Evolutionary conservation across 2,329 filamentous ascomycete species (phyloP).

Genomic region (Paraphaeosphaeria minitans): DNA sequence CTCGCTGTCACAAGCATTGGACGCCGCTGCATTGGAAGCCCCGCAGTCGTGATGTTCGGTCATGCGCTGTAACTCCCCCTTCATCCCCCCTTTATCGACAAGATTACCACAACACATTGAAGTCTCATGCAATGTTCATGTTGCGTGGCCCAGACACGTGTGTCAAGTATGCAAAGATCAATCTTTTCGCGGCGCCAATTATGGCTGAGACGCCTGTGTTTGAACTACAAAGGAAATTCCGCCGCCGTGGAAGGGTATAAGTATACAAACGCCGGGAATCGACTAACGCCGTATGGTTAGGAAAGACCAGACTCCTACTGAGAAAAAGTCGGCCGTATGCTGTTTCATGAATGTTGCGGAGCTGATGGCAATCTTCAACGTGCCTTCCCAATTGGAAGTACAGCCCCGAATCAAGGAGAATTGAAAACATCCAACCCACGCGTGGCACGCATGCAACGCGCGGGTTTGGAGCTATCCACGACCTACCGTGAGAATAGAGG

Average conservation of each 20-base stretch:
- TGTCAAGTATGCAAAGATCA: slow-evolving; percentile 13
- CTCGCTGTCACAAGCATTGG: background rate
- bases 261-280: slow-evolving; percentile 12
- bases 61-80: slow-evolving; percentile 5
- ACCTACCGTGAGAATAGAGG: slow-evolving; percentile 14
- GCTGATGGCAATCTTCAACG: background rate
- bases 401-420: background rate
- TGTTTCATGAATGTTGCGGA: background rate
- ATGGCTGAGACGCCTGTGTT: slow-evolving; percentile 6
- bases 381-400: background rate
- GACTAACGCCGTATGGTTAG: slow-evolving; percentile 8
- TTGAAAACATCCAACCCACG: background rate
- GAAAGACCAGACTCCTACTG: background rate
- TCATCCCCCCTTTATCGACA: slow-evolving; percentile 12
- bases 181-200: slow-evolving; percentile 13
- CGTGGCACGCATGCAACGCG: background rate
- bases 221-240: slow-evolving; percentile 7
- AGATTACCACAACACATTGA: background rate
- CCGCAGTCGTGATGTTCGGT: background rate
- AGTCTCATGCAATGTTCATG: background rate
- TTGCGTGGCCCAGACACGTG: background rate
- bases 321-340: background rate
- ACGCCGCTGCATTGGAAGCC: background rate
- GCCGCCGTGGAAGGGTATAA: slow-evolving; percentile 18
- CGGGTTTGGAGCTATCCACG: background rate